phyloP scores from a whole-genome alignment of 2,329 filamentous ascomycete genomes.

The Alternaria sp. region DNA sequence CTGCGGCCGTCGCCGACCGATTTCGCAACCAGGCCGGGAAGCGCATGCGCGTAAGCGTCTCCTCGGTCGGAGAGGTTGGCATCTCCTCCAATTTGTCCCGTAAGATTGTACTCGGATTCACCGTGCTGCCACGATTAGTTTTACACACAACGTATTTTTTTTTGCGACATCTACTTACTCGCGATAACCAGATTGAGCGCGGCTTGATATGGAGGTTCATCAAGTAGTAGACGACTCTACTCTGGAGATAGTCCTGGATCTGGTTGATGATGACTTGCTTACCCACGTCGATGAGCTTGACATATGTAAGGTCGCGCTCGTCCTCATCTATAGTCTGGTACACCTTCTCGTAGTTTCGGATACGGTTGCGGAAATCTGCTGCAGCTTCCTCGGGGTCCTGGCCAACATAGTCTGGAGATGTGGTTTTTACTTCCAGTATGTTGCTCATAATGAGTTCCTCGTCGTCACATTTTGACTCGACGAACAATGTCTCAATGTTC shows the following conservation, averaged over 20 bases:
- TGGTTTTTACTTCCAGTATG: slow-evolving; percentile 96
- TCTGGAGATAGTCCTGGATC: slow-evolving; percentile 96
- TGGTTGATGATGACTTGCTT: slow-evolving; percentile 97
- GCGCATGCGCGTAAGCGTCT: slow-evolving; percentile 82
- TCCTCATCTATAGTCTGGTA: slow-evolving; percentile 93
- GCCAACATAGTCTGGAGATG: slow-evolving; percentile 90
- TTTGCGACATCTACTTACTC: slow-evolving; percentile 65
- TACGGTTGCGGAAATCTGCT: slow-evolving; percentile 89
- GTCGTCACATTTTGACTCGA: slow-evolving; percentile 96
- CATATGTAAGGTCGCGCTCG: slow-evolving; percentile 87
- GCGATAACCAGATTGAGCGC: slow-evolving; percentile 93
- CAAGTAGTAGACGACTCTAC: slow-evolving; percentile 94
- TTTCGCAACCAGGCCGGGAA: slow-evolving; percentile 83
- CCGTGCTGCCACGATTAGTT: slow-evolving; percentile 71
- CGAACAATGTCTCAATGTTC: slow-evolving; percentile 89
- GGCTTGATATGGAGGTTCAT: slow-evolving; percentile 99
- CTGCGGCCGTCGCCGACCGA: slow-evolving; percentile 79
- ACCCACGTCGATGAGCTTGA: slow-evolving; percentile 97
- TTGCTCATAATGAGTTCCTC: slow-evolving; percentile 98
- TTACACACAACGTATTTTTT: no score
- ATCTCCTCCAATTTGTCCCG: slow-evolving; percentile 91
- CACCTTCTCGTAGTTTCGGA: slow-evolving; percentile 95
- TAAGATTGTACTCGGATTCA: slow-evolving; percentile 90
- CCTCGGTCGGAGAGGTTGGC: slow-evolving; percentile 85
- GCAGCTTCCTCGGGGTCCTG: slow-evolving; percentile 93